Conservation (phyloP, 805 yeast species). For the Wickerhamomyces rabaulensis region DNA sequence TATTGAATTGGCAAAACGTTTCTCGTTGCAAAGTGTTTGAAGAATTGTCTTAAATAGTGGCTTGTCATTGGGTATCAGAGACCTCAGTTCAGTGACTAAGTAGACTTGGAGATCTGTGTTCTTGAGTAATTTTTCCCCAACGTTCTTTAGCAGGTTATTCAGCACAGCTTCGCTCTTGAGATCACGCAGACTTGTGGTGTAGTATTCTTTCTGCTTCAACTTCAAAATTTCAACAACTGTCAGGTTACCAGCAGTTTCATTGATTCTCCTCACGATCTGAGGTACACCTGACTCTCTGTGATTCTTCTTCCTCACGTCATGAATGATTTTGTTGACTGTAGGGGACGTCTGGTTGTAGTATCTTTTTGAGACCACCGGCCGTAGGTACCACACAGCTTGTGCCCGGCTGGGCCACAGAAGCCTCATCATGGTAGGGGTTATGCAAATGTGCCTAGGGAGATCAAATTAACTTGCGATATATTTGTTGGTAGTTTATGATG, state of each 20-base stretch:
- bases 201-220: slow-evolving; percentile 1
- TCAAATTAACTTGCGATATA: background rate
- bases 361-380: background rate
- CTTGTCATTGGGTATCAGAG: background rate
- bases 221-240: slow-evolving; percentile 3
- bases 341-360: background rate
- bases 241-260: slow-evolving; percentile 11
- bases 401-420: background rate
- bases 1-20: background rate
- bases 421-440: background rate
- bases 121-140: background rate
- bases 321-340: background rate
- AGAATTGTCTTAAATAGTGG: background rate
- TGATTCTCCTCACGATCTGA: background rate
- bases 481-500: background rate
- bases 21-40: background rate
- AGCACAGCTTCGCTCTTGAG: slow-evolving; percentile 1
- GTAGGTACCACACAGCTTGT: background rate
- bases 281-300: background rate
- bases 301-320: background rate
- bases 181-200: background rate
- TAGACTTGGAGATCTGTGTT: slow-evolving; percentile 2
- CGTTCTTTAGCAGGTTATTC: slow-evolving; percentile 3
- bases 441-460: background rate
- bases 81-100: background rate